phyloP scores from a whole-genome alignment of 495 filamentous ascomycete genomes.

The Schizothecium vesticola region DNA sequence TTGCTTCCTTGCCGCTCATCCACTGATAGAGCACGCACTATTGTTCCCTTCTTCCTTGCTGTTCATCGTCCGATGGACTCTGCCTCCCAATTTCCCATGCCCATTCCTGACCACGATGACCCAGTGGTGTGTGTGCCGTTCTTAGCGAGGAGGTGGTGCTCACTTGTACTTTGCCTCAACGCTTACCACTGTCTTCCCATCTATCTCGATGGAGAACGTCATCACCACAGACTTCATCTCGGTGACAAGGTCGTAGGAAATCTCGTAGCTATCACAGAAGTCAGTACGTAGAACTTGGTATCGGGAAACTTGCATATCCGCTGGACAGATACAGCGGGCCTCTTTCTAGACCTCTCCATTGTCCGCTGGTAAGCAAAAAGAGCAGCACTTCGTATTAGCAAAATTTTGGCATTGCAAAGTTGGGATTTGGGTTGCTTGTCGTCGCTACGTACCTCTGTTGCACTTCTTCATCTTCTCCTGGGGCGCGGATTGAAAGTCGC shows the following conservation, averaged over 20 bases:
- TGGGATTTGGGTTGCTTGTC: background rate
- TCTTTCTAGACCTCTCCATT: background rate
- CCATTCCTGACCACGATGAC: background rate
- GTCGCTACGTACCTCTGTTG: background rate
- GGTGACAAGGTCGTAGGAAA: background rate
- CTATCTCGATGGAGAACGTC: background rate
- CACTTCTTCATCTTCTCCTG: background rate
- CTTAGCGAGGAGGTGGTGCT: background rate
- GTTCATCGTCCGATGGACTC: too few relatives aligned
- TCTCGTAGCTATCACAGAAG: background rate
- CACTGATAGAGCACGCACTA: too few relatives aligned
- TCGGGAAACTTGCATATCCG: too few relatives aligned
- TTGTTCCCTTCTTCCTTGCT: too few relatives aligned
- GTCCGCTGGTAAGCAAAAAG: background rate
- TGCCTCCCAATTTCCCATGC: too few relatives aligned
- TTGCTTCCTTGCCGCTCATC: background rate
- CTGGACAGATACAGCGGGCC: background rate
- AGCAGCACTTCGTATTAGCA: background rate
- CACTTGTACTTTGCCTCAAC: background rate
- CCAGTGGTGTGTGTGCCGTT: background rate
- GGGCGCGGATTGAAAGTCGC: background rate
- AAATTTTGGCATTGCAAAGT: background rate
- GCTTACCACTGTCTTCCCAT: constrained; percentile 5
- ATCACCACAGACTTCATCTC: background rate
- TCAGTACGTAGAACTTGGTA: background rate